These are phyloP conservation scores for Eucalyptus pauciflora DNA, from an alignment of 345 rosid genomes.

Conservation along the genomic window DNA sequence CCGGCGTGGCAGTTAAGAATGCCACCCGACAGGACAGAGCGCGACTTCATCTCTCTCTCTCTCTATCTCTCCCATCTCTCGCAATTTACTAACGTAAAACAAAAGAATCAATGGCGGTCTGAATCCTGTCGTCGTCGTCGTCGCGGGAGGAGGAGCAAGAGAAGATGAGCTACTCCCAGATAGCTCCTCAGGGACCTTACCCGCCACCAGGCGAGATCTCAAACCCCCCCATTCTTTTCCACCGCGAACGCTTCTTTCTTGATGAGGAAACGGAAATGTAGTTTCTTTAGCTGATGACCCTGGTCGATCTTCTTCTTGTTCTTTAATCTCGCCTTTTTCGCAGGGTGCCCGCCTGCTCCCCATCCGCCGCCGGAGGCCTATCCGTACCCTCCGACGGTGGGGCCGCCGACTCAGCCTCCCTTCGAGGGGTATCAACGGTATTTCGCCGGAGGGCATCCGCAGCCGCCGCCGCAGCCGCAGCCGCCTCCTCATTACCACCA, in stretches of 20 bases:
- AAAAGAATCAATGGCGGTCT: neutral
- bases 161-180: conserved; percentile 49
- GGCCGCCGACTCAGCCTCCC: conserved; percentile 15
- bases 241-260: neutral
- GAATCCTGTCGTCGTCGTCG: neutral
- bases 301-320: neutral
- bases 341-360: conserved; percentile 49
- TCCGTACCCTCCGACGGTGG: conserved; percentile 12
- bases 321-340: neutral
- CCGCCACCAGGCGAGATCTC: conserved; percentile 43
- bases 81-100: neutral
- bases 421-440: conserved; percentile 76
- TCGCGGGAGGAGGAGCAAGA: neutral
- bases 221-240: neutral
- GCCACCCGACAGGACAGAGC: neutral
- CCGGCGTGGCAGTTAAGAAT: neutral
- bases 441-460: conserved; percentile 51
- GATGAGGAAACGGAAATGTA: too few relatives aligned
- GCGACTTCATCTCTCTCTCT: neutral
- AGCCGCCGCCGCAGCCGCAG: conserved; percentile 10
- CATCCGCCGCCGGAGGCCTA: conserved; percentile 35
- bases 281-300: neutral
- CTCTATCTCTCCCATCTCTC: neutral
- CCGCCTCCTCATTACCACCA: conserved; percentile 29
- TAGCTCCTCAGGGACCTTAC: conserved; percentile 32